Conservation (phyloP, 345 rosid species). For the Salix purpurea region DNA sequence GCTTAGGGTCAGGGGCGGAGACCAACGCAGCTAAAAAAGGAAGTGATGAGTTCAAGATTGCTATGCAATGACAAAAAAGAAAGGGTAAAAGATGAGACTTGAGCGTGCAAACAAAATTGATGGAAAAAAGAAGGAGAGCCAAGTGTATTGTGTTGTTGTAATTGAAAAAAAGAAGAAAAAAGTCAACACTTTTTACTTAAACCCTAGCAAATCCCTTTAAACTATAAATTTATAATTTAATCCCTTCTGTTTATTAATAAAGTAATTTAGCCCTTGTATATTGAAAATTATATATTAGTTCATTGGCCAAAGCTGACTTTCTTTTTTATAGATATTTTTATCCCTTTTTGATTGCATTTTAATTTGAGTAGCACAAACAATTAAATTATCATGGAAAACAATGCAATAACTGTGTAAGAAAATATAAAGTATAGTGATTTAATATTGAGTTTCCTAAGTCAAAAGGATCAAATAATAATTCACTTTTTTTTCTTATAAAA, state of each 20-base stretch:
- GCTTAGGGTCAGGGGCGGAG: not conserved
- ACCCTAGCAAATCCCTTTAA: too few species aligned
- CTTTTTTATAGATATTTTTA: not conserved
- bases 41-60: not conserved
- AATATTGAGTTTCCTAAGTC: not conserved
- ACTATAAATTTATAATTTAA: too few species aligned
- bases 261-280: too few species aligned
- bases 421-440: not conserved
- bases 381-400: not conserved
- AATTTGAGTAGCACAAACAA: not conserved
- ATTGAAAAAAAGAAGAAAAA: too few species aligned
- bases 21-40: not conserved
- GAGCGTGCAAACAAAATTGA: not conserved
- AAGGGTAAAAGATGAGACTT: not conserved
- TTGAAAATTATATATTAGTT: too few species aligned
- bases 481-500: not conserved
- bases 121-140: not conserved
- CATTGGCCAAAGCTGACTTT: not conserved
- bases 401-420: not conserved
- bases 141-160: too few species aligned
- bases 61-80: not conserved
- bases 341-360: not conserved
- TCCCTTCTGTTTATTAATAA: too few species aligned
- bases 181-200: too few species aligned
- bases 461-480: not conserved